phyloP scores from a whole-genome alignment of 179 eudicot genomes.

The Beta lomatogona region DNA sequence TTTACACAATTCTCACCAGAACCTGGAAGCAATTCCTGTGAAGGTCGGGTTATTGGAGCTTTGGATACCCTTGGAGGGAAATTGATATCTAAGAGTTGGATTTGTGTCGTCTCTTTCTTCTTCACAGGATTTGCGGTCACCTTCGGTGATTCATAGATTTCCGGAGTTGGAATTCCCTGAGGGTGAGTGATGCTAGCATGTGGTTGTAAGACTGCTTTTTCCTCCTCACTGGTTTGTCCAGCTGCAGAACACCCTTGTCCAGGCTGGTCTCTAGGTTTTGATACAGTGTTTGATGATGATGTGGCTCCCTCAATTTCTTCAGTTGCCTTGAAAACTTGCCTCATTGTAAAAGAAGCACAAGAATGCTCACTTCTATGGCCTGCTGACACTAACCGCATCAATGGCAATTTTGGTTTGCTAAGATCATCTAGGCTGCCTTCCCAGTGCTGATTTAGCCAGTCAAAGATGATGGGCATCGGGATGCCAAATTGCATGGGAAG shows the following conservation, averaged over 20 bases:
- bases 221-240: slow-evolving; percentile 41
- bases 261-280: slow-evolving; percentile 42
- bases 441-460: slow-evolving; percentile 98
- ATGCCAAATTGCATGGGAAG: slow-evolving; percentile 86
- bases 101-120: slow-evolving; percentile 47
- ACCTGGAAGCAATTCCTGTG: slow-evolving; percentile 32
- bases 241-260: slow-evolving; percentile 44
- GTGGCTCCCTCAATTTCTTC: slow-evolving; percentile 59
- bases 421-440: slow-evolving; percentile 95
- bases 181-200: slow-evolving; percentile 38
- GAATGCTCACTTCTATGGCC: slow-evolving; percentile 88
- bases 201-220: slow-evolving; percentile 29
- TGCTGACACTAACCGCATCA: slow-evolving; percentile 76
- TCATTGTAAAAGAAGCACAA: slow-evolving; percentile 87
- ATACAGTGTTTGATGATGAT: slow-evolving; percentile 51
- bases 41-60: slow-evolving; percentile 29
- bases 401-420: slow-evolving; percentile 82
- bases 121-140: slow-evolving; percentile 52
- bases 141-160: slow-evolving; percentile 72
- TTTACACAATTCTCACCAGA: slow-evolving; percentile 48
- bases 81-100: slow-evolving; percentile 73
- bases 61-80: slow-evolving; percentile 65
- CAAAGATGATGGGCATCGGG: slow-evolving; percentile 80
- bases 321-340: slow-evolving; percentile 70
- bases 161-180: slow-evolving; percentile 86